Conservation (phyloP, 2,329 filamentous ascomycete genomes). For the Stachybotrys chartarum region DNA sequence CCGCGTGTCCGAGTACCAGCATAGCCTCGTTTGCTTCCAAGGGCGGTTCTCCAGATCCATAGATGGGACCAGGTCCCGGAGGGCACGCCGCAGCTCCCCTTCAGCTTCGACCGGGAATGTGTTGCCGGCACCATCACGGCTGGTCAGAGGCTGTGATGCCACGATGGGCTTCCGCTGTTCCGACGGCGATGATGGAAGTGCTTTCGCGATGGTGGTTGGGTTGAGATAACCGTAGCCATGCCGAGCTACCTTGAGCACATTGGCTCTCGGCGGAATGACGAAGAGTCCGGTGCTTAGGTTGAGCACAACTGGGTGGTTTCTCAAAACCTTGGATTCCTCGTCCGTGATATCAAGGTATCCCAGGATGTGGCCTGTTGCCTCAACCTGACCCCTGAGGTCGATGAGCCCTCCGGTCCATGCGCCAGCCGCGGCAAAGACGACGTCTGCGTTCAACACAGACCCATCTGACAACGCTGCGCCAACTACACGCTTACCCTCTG, state of each 20-base stretch:
- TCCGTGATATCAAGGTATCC: slow-evolving; percentile 69
- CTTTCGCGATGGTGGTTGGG: slow-evolving; percentile 29
- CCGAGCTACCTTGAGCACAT: slow-evolving; percentile 61
- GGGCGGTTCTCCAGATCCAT: slow-evolving; percentile 48
- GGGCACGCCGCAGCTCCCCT: slow-evolving; percentile 50
- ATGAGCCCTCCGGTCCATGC: slow-evolving; percentile 79
- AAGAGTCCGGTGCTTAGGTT: slow-evolving; percentile 68
- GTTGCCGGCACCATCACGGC: slow-evolving; percentile 31
- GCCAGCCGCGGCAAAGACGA: slow-evolving; percentile 76
- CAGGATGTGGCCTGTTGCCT: slow-evolving; percentile 76
- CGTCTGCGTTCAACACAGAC: slow-evolving; percentile 47
- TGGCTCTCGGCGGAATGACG: slow-evolving; percentile 60
- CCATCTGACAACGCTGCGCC: slow-evolving; percentile 41
- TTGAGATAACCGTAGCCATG: slow-evolving; percentile 64
- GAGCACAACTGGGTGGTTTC: slow-evolving; percentile 62
- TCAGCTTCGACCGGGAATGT: slow-evolving; percentile 54
- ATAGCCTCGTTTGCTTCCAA: slow-evolving; percentile 56
- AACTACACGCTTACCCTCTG: slow-evolving; percentile 32
- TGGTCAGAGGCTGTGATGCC: slow-evolving; percentile 27
- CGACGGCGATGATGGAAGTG: slow-evolving; percentile 21
- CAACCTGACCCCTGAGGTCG: slow-evolving; percentile 67
- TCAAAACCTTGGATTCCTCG: slow-evolving; percentile 60
- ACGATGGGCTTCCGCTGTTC: slow-evolving; percentile 20
- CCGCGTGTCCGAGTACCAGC: slow-evolving; percentile 72
- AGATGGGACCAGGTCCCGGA: slow-evolving; percentile 54